Evolutionary conservation across 495 filamentous ascomycete genomes (phyloP).

Genomic region (Oleoguttula mirabilis): DNA sequence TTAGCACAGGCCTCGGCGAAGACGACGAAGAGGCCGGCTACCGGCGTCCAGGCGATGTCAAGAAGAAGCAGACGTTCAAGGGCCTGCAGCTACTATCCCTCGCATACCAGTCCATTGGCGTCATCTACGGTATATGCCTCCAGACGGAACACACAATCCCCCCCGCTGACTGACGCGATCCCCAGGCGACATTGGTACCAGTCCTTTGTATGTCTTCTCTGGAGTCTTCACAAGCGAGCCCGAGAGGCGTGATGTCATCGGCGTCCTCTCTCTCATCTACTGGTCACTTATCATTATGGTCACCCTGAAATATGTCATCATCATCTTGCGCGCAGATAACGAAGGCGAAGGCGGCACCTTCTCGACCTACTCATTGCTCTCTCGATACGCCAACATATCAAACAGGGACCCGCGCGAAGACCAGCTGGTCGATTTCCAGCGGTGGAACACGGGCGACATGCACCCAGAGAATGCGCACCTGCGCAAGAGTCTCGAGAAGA

Average conservation of each 20-base stretch:
- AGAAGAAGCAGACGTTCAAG: conserved; percentile 19
- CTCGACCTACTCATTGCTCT: conserved; percentile 56
- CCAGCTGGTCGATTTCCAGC: conserved; percentile 45
- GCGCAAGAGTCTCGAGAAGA: conserved; percentile 47
- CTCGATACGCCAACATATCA: conserved; percentile 53
- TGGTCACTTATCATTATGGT: conserved; percentile 66
- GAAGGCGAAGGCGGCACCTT: conserved; percentile 73
- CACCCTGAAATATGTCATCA: conserved; percentile 58
- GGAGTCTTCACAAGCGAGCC: conserved; percentile 10
- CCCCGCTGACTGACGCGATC: too few species aligned
- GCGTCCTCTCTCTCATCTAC: conserved; percentile 59
- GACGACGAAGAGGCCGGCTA: conserved; percentile 13
- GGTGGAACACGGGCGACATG: conserved; percentile 43
- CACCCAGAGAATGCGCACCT: conserved; percentile 37
- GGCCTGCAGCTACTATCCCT: conserved; percentile 17
- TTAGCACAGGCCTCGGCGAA: neutral
- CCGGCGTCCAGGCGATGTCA: conserved; percentile 11
- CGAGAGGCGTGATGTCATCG: conserved; percentile 48
- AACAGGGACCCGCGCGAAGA: conserved; percentile 44
- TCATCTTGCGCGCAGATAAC: conserved; percentile 59
- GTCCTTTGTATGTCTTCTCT: conserved; percentile 22
- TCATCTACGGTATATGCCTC: conserved; percentile 24
- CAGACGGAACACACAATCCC: too few species aligned
- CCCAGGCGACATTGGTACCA: conserved; percentile 23
- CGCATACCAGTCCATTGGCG: conserved; percentile 21